Conservation (phyloP, 257 asterid genomes). For the Ehretia macrophylla region DNA sequence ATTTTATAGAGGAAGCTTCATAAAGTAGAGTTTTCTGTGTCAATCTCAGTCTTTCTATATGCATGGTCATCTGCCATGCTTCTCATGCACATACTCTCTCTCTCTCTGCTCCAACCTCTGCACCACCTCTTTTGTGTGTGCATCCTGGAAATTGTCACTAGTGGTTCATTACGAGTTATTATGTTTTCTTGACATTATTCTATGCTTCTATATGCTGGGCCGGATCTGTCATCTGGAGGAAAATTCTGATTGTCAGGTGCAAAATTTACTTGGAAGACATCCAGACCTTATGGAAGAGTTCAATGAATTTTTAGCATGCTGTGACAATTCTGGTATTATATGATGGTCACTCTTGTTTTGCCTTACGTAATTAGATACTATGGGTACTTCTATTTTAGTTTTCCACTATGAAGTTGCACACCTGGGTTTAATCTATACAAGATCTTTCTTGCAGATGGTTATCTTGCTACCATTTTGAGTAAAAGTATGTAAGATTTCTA, state of each 20-base stretch:
- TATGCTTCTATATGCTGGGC: neutral
- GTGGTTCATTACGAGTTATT: neutral
- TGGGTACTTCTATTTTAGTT: neutral
- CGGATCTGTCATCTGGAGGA: neutral
- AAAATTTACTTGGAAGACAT: constrained; percentile 23
- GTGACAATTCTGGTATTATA: constrained; percentile 15
- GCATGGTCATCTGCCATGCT: too few species aligned
- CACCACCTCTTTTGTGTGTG: too few species aligned
- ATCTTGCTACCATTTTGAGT: constrained; percentile 17
- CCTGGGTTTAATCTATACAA: constrained; percentile 9
- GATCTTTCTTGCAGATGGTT: constrained; percentile 17
- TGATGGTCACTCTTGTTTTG: neutral
- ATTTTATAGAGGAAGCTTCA: too few species aligned
- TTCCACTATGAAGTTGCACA: neutral
- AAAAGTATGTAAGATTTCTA: constrained; percentile 16
- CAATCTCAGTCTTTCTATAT: too few species aligned
- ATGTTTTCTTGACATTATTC: neutral
- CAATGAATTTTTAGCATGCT: constrained; percentile 13
- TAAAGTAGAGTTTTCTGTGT: too few species aligned
- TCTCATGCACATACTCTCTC: too few species aligned
- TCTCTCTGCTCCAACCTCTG: too few species aligned
- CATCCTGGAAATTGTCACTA: too few species aligned
- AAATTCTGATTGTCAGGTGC: constrained; percentile 18
- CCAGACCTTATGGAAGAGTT: constrained; percentile 32
- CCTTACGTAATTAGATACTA: too few species aligned